Evolutionary conservation across 148 eudicot genomes (phyloP), one percentile per base, ranked within the genome.

Genomic region (Rhododendron williamsianum): DNA sequence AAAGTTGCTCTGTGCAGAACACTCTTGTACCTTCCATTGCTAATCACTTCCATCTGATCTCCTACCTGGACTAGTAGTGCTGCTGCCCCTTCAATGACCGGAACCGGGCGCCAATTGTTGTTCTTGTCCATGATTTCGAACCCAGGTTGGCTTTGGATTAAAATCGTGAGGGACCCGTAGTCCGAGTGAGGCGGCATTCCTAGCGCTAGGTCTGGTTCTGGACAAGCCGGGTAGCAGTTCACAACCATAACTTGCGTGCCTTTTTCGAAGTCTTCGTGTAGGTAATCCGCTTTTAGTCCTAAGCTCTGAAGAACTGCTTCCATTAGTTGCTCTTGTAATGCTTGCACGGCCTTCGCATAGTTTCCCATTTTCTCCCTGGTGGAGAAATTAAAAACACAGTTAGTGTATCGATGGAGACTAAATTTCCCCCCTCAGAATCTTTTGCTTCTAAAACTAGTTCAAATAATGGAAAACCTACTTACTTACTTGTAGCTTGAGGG

Each of bases 401-500:
- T 52, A 41, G 18, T 13, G 43, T 51, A 60, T 23, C 8, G 71
- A 65, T 9, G 25, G 4, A 21, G 2, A 25, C 10, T 11, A 10
- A 51, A 51, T 3, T 15, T 56, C 21, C 18, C 6, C 18, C 0
- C 19, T 10, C 18, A 56, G 23, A 56, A 56, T 56, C 21, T 56
- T 56, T 52, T 18, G 6, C 21, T 3, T 56, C 21, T 56, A 52
- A 52, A 52, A 3, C 63, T 56, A 56, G 63, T 56, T 56, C 23
- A 2, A 0, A 56, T 18, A 2, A 56, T 56, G 21, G 21, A 56
- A 56, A 41, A 41, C 6, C 43, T 41, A 73, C 4, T 19, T 41
- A 73, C 4, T 19, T 89, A 91, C 93, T 84, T 89, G 86, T 89
- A 89, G 82, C 54, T 78, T 36, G 90, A 86, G 65, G 91, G 93